These are phyloP conservation scores for Calocera cornea DNA, from an alignment of 768 basidiomycete species.

Conservation along the genomic window DNA sequence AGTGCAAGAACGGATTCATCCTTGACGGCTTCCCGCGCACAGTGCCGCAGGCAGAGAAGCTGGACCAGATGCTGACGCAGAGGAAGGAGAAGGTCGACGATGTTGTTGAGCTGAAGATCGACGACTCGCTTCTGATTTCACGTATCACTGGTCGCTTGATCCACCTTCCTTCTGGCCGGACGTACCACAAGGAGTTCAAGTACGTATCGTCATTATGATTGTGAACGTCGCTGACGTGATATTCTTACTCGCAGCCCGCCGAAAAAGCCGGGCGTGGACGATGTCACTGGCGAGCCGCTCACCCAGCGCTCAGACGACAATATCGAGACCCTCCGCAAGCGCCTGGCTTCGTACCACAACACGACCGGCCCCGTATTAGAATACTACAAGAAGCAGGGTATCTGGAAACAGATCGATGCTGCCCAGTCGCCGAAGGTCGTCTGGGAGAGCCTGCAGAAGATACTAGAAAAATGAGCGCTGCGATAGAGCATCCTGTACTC, in stretches of 20 bases:
- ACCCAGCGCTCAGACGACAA: constrained; percentile 98
- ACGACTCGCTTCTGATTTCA: constrained; percentile 89
- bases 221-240: neutral
- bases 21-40: constrained; percentile 99
- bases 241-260: constrained; percentile 54
- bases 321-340: constrained; percentile 83
- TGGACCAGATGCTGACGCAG: constrained; percentile 73
- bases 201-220: constrained; percentile 30
- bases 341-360: constrained; percentile 73
- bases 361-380: constrained; percentile 94
- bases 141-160: constrained; percentile 94
- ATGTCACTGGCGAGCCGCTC: constrained; percentile 87
- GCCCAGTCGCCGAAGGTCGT: constrained; percentile 86
- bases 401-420: constrained; percentile 87
- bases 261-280: constrained; percentile 89
- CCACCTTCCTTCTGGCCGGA: constrained; percentile 76
- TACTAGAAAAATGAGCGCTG: constrained; percentile 36
- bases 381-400: constrained; percentile 83
- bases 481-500: neutral
- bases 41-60: constrained; percentile 89
- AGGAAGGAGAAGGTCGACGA: constrained; percentile 82
- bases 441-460: constrained; percentile 65
- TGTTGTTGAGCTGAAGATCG: constrained; percentile 84
- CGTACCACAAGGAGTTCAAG: constrained; percentile 93
- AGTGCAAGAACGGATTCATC: constrained; percentile 94